These are phyloP conservation scores for Hymenoscyphus occultus DNA, from an alignment of 2,329 filamentous ascomycete genomes.

Conservation along the genomic window DNA sequence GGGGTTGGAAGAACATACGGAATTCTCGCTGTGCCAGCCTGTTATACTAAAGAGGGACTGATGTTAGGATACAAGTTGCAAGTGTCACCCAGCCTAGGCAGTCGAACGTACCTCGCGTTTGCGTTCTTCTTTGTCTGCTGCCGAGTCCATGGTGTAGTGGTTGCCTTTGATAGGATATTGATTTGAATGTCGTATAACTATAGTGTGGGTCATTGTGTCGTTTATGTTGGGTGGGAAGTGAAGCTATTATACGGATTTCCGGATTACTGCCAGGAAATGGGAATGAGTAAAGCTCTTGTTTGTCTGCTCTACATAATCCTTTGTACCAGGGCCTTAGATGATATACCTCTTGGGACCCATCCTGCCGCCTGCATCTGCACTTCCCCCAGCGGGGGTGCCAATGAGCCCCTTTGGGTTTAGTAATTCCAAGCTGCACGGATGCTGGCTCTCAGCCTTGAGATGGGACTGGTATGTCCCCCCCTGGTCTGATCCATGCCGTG, in stretches of 20 bases:
- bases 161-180: constrained; percentile 28
- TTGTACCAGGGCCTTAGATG: background rate
- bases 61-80: constrained; percentile 1
- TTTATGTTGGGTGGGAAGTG: constrained; percentile 8
- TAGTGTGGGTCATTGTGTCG: constrained; percentile 28
- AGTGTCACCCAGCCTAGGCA: background rate
- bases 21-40: constrained; percentile 45
- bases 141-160: constrained; percentile 29
- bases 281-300: constrained; percentile 11
- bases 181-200: constrained; percentile 23
- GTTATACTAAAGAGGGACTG: constrained; percentile 36
- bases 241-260: constrained; percentile 16
- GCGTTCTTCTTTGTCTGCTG: constrained; percentile 37
- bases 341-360: constrained; percentile 17
- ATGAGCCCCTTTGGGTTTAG: background rate
- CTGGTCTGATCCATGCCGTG: background rate
- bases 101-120: constrained; percentile 35
- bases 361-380: background rate
- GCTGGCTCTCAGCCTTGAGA: constrained; percentile 30
- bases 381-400: constrained; percentile 11
- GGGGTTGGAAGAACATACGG: constrained; percentile 35
- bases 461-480: background rate
- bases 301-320: constrained; percentile 9
- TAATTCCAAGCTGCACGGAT: constrained; percentile 11
- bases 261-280: constrained; percentile 10